Percentiles rank a stretch among this genome's conserved stretches.
Evolutionary conservation across 2,329 filamentous ascomycete genomes (phyloP).

Genomic region (Emergomyces africanus): DNA sequence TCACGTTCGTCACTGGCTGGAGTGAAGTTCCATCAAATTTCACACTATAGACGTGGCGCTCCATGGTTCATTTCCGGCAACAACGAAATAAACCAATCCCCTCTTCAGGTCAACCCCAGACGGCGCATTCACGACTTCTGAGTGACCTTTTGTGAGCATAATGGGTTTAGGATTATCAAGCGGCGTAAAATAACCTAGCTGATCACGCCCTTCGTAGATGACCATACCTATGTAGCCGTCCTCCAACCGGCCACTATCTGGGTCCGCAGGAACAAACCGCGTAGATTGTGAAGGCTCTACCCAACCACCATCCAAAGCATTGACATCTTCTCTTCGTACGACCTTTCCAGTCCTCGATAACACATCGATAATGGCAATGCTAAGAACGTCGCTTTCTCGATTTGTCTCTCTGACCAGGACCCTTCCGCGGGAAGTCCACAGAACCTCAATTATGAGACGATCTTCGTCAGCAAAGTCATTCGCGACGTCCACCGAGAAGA

Average conservation of each 20-base stretch:
- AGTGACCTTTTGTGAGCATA: conserved; percentile 66
- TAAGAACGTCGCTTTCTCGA: conserved; percentile 81
- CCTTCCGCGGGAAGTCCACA: conserved; percentile 73
- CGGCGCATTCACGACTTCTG: conserved; percentile 82
- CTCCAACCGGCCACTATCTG: conserved; percentile 56
- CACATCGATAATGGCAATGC: conserved; percentile 76
- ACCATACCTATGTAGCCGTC: conserved; percentile 92
- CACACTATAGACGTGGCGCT: conserved; percentile 86
- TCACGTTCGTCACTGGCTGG: conserved; percentile 59
- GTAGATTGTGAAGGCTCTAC: conserved; percentile 87
- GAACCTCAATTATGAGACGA: conserved; percentile 80
- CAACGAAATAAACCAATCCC: conserved; percentile 83
- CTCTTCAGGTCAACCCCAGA: conserved; percentile 72
- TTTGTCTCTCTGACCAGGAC: conserved; percentile 88
- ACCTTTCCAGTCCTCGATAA: conserved; percentile 58
- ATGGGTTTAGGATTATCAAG: conserved; percentile 70
- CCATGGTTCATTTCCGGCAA: conserved; percentile 78
- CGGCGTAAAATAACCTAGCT: conserved; percentile 86
- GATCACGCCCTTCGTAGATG: conserved; percentile 75
- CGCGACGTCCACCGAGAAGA: conserved; percentile 66
- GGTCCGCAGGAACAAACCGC: conserved; percentile 73
- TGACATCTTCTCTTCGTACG: conserved; percentile 66
- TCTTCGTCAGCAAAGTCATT: conserved; percentile 70
- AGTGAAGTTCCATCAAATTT: conserved; percentile 67
- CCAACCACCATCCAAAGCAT: conserved; percentile 87